Evolutionary conservation across 2,329 filamentous ascomycete species (phyloP), one percentile per base, ranked within the genome.

Genomic region (Aspergillus versicolor): DNA sequence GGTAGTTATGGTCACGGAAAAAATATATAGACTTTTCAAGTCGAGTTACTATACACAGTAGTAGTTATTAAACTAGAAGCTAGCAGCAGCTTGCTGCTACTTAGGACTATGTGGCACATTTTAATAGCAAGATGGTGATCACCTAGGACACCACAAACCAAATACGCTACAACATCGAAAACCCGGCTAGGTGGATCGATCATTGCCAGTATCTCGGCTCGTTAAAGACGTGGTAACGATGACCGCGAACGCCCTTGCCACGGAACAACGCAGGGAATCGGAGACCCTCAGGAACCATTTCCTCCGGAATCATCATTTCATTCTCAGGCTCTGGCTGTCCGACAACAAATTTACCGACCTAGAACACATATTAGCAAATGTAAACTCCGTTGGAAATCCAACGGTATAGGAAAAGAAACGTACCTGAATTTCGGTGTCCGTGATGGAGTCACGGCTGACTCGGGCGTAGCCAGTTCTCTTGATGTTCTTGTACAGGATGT

Each of bases 341-440:
- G 44, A 99, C 84, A 34, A 92, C 84, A 75, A 99, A 97, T 75
- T 97, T 97, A 65, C 91, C 94, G 32, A 96, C 78, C 84, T 87
- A 64, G 45, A 50, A 30, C 21, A 45, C 59, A 41, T 61, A 60
- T 67, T 52, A 68, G 60, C 17, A 58, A 34, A 17, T 17, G 13
- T 2, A 19, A 15, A 47, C 19, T 9, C 13, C 13, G 17, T 21
- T 13, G 11, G 4, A 7, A 34, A n/a, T 38, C 5, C 4, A 30
- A 24, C 15, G 6, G 15, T 27, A 12, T 17, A 13, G 9, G 27
- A 8, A 24, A 48, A 22, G 22, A 24, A 34, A 68, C 79, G 68
- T 78, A 87, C 90, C 81, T 99, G 94, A 54, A 99, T 81, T 77
- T 99, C 94, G 2, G 94, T 99, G 72, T 99, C 94, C 12, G 94